These are phyloP conservation scores for Dimocarpus longan DNA, from an alignment of 345 rosid species.

Conservation along the genomic window DNA sequence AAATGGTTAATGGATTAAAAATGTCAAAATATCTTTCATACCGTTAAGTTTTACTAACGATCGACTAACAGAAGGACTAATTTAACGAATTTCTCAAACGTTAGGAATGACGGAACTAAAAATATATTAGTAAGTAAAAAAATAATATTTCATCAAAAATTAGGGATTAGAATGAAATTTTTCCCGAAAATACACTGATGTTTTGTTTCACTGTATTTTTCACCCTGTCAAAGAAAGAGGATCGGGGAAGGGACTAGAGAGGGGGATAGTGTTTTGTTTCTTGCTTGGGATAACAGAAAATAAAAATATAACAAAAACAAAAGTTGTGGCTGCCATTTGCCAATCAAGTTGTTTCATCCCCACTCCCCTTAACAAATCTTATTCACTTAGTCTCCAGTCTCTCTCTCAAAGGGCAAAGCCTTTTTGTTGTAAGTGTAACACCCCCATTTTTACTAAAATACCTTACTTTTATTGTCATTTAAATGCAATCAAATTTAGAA, in stretches of 20 bases:
- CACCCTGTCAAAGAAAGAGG: slow-evolving; percentile 44
- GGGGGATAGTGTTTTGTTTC: slow-evolving; percentile 38
- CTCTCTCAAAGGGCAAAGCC: not conserved
- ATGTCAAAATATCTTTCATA: no score
- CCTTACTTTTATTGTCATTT: not conserved
- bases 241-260: slow-evolving; percentile 38
- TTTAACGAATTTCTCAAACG: no score
- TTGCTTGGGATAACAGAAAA: slow-evolving; percentile 24
- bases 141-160: no score
- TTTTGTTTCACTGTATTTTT: slow-evolving; percentile 6
- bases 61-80: no score
- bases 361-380: slow-evolving; percentile 34
- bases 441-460: not conserved
- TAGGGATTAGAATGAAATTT: no score
- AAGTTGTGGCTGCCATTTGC: slow-evolving; percentile 66
- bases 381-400: slow-evolving; percentile 33
- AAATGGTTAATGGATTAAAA: no score
- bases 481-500: no score
- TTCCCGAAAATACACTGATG: no score
- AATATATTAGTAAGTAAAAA: no score
- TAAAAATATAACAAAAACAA: slow-evolving; percentile 28
- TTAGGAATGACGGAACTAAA: no score
- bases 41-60: no score
- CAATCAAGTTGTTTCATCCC: slow-evolving; percentile 43
- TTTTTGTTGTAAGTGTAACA: slow-evolving; percentile 23